Conservation (phyloP, 2,329 filamentous ascomycete species). For the Aspergillus caelatus region DNA sequence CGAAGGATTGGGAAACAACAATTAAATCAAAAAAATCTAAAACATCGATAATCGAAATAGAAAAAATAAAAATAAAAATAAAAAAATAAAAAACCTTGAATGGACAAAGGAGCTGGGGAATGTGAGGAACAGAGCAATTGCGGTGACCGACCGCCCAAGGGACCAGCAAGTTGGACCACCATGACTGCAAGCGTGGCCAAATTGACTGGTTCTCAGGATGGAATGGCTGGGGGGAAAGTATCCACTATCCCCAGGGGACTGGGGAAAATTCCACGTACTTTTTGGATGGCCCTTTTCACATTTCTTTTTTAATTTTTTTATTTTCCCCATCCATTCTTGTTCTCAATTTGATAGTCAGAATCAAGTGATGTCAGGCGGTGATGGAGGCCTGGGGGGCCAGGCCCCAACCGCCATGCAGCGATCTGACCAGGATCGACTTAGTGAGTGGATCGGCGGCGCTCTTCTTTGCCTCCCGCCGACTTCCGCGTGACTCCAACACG, state of each 20-base stretch:
- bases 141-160: slow-evolving; percentile 13
- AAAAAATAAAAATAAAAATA: slow-evolving; percentile 5
- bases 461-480: slow-evolving; percentile 20
- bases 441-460: neutral
- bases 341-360: neutral
- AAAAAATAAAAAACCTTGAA: neutral
- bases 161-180: neutral
- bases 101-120: slow-evolving; percentile 6
- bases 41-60: slow-evolving; percentile 4
- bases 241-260: neutral
- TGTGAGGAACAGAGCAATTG: slow-evolving; percentile 10
- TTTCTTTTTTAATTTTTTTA: neutral
- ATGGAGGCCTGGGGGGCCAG: slow-evolving; percentile 17
- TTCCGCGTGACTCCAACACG: slow-evolving; percentile 8
- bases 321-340: too few species aligned
- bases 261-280: neutral
- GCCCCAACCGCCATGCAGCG: slow-evolving; percentile 24
- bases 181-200: slow-evolving; percentile 12
- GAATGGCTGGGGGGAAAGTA: neutral
- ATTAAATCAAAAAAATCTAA: slow-evolving; percentile 12
- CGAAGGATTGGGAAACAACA: slow-evolving; percentile 1
- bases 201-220: slow-evolving; percentile 1
- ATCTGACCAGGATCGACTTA: slow-evolving; percentile 20
- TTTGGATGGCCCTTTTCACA: neutral
- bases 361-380: slow-evolving; percentile 21